Percentiles rank a stretch among this genome's conserved stretches.
Conservation (phyloP, 2,329 filamentous ascomycete species). For the Paecilomyces dactylethromorphus region DNA sequence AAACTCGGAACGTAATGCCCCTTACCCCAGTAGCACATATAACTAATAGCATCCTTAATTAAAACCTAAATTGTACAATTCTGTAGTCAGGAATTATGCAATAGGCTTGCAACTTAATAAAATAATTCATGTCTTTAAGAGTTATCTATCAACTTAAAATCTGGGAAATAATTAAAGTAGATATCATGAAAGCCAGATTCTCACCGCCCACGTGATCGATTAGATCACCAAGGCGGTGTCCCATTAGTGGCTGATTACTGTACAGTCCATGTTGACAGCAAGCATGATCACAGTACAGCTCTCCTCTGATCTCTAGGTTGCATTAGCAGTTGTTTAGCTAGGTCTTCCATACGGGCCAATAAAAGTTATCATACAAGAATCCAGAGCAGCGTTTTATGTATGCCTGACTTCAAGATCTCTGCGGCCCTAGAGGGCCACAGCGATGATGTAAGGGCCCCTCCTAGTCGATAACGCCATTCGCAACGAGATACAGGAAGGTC, state of each 20-base stretch:
- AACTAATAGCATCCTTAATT: too few species aligned
- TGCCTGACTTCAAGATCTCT: slow-evolving; percentile 88
- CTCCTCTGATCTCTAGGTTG: background rate
- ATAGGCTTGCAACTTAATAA: background rate
- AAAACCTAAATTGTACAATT: too few species aligned
- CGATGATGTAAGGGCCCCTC: slow-evolving; percentile 67
- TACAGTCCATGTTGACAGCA: background rate
- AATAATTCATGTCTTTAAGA: background rate
- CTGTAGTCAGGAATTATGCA: background rate
- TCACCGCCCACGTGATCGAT: background rate
- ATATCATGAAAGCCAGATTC: background rate
- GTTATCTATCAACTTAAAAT: background rate
- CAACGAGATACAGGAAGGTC: slow-evolving; percentile 75
- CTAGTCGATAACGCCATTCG: slow-evolving; percentile 32
- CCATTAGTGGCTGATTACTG: background rate
- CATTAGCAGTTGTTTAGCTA: background rate
- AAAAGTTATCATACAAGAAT: background rate
- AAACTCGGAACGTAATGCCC: background rate
- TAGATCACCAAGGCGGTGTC: background rate
- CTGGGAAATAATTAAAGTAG: too few species aligned
- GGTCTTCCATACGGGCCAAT: background rate
- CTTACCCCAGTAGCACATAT: background rate
- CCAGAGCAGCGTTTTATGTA: slow-evolving; percentile 32
- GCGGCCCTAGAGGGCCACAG: slow-evolving; percentile 84
- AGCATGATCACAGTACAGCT: background rate